phyloP scores from a whole-genome alignment of 805 yeast genomes.

The Scheffersomyces stipitis region DNA sequence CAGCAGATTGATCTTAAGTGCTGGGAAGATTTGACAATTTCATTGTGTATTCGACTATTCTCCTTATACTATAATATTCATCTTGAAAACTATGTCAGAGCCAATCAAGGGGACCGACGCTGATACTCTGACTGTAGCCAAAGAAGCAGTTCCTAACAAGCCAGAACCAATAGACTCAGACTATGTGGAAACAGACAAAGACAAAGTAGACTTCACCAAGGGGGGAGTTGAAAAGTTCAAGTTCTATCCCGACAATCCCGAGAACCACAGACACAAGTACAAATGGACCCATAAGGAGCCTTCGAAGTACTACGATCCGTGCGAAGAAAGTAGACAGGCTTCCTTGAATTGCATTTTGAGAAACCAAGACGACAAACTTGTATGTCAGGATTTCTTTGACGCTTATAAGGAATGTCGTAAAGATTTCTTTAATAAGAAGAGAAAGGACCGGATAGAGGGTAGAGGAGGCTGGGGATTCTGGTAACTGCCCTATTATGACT shows the following conservation, averaged over 20 bases:
- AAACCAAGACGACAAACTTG: constrained; percentile 62
- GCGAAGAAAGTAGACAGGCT: constrained; percentile 86
- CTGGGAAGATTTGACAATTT: too few species aligned
- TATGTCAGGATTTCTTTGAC: constrained; percentile 78
- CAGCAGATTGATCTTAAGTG: too few species aligned
- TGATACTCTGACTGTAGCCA: too few species aligned
- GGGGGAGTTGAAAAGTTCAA: constrained; percentile 55
- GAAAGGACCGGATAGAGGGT: constrained; percentile 35
- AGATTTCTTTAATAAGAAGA: constrained; percentile 38
- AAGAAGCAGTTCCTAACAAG: too few species aligned
- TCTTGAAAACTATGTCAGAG: neutral
- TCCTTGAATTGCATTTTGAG: constrained; percentile 80
- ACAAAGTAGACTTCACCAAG: constrained; percentile 54
- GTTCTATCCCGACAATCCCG: constrained; percentile 88
- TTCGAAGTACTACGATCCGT: constrained; percentile 88
- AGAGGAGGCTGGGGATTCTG: constrained; percentile 46
- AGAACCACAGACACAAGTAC: constrained; percentile 63
- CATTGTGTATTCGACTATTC: too few species aligned
- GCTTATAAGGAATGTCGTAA: constrained; percentile 92
- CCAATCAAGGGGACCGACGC: too few species aligned
- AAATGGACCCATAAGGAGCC: constrained; percentile 75
- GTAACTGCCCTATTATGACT: too few species aligned
- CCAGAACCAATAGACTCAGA: constrained; percentile 17
- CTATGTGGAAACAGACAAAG: constrained; percentile 32
- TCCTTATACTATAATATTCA: neutral